A percentile compares a stretch with the other conserved stretches of the same genome.
phyloP scores from a whole-genome alignment of 768 basidiomycete species.

The Tulasnella calospora region DNA sequence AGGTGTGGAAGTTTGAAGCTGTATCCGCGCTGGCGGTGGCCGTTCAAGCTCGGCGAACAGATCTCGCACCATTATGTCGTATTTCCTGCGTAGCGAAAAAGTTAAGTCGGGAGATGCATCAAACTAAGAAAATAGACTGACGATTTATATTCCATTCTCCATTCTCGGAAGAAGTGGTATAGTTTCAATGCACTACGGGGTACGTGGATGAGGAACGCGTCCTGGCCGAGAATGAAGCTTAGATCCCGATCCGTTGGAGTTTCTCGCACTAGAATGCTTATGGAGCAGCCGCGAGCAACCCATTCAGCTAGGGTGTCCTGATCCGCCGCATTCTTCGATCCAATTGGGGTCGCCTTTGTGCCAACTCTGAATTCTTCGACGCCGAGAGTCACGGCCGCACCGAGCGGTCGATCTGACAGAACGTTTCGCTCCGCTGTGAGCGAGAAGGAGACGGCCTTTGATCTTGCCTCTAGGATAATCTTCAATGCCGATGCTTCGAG shows the following conservation, averaged over 20 bases:
- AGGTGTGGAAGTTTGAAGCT: constrained; percentile 31
- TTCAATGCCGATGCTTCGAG: constrained; percentile 22
- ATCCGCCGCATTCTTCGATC: constrained; percentile 20
- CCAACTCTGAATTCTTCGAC: constrained; percentile 9
- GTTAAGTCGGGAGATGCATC: background rate
- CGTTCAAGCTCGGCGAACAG: constrained; percentile 58
- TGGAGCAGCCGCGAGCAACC: background rate
- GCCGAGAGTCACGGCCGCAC: background rate
- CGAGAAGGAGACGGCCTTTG: constrained; percentile 4
- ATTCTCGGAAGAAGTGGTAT: constrained; percentile 74
- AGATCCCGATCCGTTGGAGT: background rate
- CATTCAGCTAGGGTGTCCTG: constrained; percentile 25
- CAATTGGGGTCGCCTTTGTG: constrained; percentile 7
- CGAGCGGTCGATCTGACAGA: background rate
- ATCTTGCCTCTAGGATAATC: constrained; percentile 6
- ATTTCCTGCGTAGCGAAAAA: constrained; percentile 30
- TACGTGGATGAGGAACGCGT: constrained; percentile 39
- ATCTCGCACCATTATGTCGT: constrained; percentile 61
- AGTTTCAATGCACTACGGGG: constrained; percentile 77
- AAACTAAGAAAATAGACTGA: constrained; percentile 37
- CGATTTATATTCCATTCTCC: constrained; percentile 74
- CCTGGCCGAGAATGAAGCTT: constrained; percentile 25
- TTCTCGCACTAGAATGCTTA: constrained; percentile 14
- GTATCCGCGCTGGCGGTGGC: constrained; percentile 36
- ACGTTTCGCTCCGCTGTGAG: background rate